Conservation (phyloP, 768 basidiomycete genomes). For the Cystobasidium onofrii region DNA sequence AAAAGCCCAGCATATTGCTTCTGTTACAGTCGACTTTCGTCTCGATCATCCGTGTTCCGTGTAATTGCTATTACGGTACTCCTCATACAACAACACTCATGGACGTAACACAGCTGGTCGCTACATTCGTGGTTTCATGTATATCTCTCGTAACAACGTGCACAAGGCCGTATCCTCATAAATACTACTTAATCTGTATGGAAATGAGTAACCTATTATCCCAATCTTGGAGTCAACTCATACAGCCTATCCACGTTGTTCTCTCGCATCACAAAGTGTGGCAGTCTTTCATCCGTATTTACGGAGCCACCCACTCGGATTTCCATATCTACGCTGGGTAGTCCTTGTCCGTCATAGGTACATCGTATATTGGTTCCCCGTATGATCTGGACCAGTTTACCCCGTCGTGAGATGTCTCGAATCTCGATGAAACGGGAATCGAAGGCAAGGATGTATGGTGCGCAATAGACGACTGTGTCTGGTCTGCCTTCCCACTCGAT, state of each 20-base stretch:
- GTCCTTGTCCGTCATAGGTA: slow-evolving; percentile 76
- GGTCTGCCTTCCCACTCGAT: slow-evolving; percentile 95
- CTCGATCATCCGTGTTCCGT: neutral
- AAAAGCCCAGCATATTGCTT: neutral
- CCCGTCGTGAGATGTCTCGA: slow-evolving; percentile 53
- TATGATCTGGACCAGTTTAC: slow-evolving; percentile 72
- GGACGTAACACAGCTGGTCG: no score
- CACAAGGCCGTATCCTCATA: no score
- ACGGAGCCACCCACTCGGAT: neutral
- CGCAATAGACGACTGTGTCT: slow-evolving; percentile 77
- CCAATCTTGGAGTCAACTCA: slow-evolving; percentile 1
- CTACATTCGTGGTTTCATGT: no score
- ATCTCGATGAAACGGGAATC: slow-evolving; percentile 49
- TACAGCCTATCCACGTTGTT: slow-evolving; percentile 18
- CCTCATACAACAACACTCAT: no score
- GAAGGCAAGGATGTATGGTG: slow-evolving; percentile 78
- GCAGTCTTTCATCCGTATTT: neutral
- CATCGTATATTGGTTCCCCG: slow-evolving; percentile 71
- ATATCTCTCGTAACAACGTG: no score
- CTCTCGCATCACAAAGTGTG: slow-evolving; percentile 22
- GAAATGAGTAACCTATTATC: neutral
- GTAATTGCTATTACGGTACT: no score
- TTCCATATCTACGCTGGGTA: neutral
- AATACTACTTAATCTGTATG: no score
- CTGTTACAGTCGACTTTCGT: neutral